Evolutionary conservation across 164 flowering plant genomes (phyloP).

Genomic region (Macadamia tetraphylla): DNA sequence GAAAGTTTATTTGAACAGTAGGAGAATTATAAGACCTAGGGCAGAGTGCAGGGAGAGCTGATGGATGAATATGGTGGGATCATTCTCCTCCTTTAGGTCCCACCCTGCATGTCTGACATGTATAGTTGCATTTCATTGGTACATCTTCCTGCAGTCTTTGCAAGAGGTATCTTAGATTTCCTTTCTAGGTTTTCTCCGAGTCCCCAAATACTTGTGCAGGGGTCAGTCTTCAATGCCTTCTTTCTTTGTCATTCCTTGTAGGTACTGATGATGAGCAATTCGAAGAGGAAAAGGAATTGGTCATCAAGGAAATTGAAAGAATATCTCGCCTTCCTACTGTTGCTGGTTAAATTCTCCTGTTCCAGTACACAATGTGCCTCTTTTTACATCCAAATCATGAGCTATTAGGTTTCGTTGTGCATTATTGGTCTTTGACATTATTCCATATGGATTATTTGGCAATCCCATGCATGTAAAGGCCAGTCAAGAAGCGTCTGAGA

Average conservation of each 20-base stretch:
- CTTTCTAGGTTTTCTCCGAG: neutral
- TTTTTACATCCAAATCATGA: no score
- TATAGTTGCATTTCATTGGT: neutral
- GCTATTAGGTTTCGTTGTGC: no score
- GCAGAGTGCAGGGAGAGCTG: neutral
- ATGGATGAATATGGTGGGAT: neutral
- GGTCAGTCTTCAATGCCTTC: neutral
- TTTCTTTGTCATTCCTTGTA: slow-evolving; percentile 12
- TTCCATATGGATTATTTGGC: no score
- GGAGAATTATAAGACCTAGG: neutral
- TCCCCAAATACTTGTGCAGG: neutral
- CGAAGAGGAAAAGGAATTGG: slow-evolving; percentile 89
- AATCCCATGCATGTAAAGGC: no score
- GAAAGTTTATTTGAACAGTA: neutral
- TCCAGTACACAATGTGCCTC: no score
- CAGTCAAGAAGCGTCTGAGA: no score
- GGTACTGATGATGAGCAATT: slow-evolving; percentile 87
- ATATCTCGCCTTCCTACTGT: slow-evolving; percentile 38
- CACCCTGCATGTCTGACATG: neutral
- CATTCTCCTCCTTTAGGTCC: neutral
- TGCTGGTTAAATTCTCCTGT: slow-evolving; percentile 11
- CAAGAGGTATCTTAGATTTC: no score
- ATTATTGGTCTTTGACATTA: no score
- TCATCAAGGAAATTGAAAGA: slow-evolving; percentile 85
- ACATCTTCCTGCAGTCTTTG: neutral